These are phyloP conservation scores for Platanus orientalis DNA, from an alignment of 164 flowering plant genomes.

Conservation along the genomic window DNA sequence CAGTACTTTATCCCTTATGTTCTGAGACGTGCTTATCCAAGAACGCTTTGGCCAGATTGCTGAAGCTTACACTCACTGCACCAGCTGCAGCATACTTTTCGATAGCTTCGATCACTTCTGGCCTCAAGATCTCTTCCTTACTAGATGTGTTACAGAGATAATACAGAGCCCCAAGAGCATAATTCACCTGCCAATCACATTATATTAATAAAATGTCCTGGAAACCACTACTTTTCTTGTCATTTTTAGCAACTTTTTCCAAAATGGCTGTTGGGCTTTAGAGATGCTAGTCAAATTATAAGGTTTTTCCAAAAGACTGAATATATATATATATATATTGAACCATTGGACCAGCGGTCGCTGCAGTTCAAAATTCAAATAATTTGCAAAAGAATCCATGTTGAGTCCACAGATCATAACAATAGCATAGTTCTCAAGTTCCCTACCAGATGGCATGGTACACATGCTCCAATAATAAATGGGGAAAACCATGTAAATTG, in stretches of 20 bases:
- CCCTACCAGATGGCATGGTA: background rate
- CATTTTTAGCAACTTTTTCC: too few relatives aligned
- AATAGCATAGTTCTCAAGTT: background rate
- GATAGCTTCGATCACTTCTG: slow-evolving; percentile 76
- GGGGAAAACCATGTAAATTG: too few relatives aligned
- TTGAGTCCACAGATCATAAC: too few relatives aligned
- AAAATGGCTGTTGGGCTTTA: too few relatives aligned
- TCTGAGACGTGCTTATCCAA: slow-evolving; percentile 52
- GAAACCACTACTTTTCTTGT: background rate
- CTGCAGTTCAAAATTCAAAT: too few relatives aligned
- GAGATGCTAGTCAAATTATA: too few relatives aligned
- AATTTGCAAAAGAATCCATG: too few relatives aligned
- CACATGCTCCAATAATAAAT: background rate
- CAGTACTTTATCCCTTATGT: slow-evolving; percentile 10
- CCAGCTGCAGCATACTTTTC: slow-evolving; percentile 64
- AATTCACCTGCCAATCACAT: slow-evolving; percentile 49
- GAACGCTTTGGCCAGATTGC: slow-evolving; percentile 79
- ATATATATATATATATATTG: too few relatives aligned
- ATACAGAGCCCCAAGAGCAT: slow-evolving; percentile 75
- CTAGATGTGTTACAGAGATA: slow-evolving; percentile 52
- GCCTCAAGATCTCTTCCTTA: slow-evolving; percentile 62
- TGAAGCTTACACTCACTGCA: slow-evolving; percentile 51
- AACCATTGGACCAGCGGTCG: too few relatives aligned
- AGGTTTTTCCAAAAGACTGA: too few relatives aligned
- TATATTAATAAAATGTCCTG: background rate